Percentiles rank a stretch among this genome's conserved stretches.
phyloP scores from a whole-genome alignment of 1,284 basidiomycete species.

The Puccinia novopanici region DNA sequence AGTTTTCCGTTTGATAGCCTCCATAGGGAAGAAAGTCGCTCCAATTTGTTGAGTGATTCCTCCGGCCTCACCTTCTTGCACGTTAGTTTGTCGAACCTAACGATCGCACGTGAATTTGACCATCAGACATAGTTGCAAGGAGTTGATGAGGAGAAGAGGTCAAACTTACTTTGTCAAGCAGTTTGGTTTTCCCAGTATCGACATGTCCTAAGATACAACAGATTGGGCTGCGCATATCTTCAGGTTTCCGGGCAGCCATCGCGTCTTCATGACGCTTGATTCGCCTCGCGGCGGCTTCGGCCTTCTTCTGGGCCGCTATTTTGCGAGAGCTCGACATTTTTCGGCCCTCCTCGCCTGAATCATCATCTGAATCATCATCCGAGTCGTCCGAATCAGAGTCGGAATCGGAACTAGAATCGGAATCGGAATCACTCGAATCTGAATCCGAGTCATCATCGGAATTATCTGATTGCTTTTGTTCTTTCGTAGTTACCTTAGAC shows the following conservation, averaged over 20 bases:
- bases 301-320: constrained; percentile 75
- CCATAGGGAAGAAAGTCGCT: constrained; percentile 99
- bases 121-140: not conserved
- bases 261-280: constrained; percentile 82
- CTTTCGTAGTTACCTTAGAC: not conserved
- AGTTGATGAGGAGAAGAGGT: not conserved
- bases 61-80: constrained; percentile 98
- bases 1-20: constrained; percentile 93
- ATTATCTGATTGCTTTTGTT: constrained; percentile 53
- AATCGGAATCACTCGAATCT: constrained; percentile 61
- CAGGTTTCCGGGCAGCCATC: constrained; percentile 80
- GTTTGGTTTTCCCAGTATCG: constrained; percentile 98
- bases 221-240: constrained; percentile 91
- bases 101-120: not conserved
- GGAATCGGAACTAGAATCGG: constrained; percentile 59
- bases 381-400: constrained; percentile 63
- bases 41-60: constrained; percentile 99
- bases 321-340: constrained; percentile 61
- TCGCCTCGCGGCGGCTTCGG: constrained; percentile 77
- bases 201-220: constrained; percentile 99
- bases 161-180: constrained; percentile 83
- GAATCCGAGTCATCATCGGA: constrained; percentile 57
- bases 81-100: constrained; percentile 96
- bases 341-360: constrained; percentile 63
- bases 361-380: constrained; percentile 64